Conservation (phyloP, 768 basidiomycete genomes). For the Boletus reticulatus region DNA sequence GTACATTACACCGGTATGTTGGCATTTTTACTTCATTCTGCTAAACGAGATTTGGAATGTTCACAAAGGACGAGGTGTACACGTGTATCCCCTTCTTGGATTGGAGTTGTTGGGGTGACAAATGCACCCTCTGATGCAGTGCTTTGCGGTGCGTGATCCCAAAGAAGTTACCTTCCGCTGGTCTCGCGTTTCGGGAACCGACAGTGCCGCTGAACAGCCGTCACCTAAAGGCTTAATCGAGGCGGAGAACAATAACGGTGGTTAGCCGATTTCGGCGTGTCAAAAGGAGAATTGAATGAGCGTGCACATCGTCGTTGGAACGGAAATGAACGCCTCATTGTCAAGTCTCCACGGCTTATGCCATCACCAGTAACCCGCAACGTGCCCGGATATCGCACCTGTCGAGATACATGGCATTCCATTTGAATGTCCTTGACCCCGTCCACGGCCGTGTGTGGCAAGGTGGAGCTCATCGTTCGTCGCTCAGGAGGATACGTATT, state of each 20-base stretch:
- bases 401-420: too few relatives aligned
- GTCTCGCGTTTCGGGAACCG: neutral
- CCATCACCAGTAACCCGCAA: neutral
- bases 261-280: neutral
- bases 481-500: neutral
- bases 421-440: too few relatives aligned
- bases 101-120: neutral
- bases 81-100: neutral
- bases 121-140: neutral
- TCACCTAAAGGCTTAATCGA: neutral
- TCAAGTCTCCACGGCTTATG: neutral
- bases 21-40: neutral
- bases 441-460: too few relatives aligned
- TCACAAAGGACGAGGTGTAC: neutral
- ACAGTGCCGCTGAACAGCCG: neutral
- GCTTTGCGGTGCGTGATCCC: neutral
- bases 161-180: neutral
- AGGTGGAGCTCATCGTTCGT: neutral
- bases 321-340: constrained; percentile 12
- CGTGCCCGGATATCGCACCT: too few relatives aligned
- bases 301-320: neutral
- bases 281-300: neutral
- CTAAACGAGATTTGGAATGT: neutral
- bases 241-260: neutral
- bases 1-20: neutral